Evolutionary conservation across 176 grass and related monocot genomes (phyloP).

Genomic region (Metroxylon sagu): DNA sequence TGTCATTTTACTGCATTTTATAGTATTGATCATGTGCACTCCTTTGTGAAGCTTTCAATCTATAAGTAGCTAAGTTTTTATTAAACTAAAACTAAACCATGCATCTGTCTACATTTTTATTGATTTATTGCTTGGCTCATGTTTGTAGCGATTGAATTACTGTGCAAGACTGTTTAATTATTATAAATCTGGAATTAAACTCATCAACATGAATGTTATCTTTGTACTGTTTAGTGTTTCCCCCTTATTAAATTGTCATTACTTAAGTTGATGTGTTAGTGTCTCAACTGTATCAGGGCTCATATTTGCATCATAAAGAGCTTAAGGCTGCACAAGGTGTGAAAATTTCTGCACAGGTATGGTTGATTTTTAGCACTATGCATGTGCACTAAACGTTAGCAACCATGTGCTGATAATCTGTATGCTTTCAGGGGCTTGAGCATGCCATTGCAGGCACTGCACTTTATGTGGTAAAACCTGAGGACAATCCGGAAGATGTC

Average conservation of each 20-base stretch:
- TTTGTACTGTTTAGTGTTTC: neutral
- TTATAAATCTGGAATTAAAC: no score
- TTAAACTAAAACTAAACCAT: no score
- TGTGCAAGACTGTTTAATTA: no score
- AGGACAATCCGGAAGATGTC: slow-evolving; percentile 59
- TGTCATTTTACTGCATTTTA: no score
- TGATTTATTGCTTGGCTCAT: no score
- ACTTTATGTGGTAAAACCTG: slow-evolving; percentile 57
- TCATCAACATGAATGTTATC: no score
- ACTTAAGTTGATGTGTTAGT: neutral
- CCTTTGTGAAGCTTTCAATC: no score
- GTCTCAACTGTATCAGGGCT: slow-evolving; percentile 37
- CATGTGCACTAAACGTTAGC: neutral
- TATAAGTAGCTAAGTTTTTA: no score
- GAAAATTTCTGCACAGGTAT: slow-evolving; percentile 89
- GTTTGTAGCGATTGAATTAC: no score
- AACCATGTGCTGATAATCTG: slow-evolving; percentile 1
- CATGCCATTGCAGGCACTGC: slow-evolving; percentile 87
- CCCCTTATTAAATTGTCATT: neutral
- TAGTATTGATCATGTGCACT: no score
- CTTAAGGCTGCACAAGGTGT: slow-evolving; percentile 89
- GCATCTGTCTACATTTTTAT: no score
- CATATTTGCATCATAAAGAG: slow-evolving; percentile 80
- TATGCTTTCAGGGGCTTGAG: slow-evolving; percentile 61
- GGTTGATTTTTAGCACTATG: neutral